Percentiles rank a stretch among this genome's conserved stretches.
Conservation (phyloP, 2,329 filamentous ascomycete genomes). For the Periconia sp. region DNA sequence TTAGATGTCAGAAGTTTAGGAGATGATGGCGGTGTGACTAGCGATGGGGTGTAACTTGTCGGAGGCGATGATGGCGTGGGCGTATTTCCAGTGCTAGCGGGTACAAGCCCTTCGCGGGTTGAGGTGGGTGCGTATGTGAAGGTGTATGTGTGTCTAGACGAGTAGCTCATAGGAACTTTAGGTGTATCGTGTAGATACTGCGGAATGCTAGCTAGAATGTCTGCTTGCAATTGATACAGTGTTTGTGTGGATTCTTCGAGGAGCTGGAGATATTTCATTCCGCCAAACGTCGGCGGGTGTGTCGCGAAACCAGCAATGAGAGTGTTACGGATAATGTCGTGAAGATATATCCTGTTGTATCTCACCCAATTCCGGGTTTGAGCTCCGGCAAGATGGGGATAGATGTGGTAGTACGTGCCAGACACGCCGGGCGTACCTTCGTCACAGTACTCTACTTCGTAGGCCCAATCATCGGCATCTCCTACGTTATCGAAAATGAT, state of each 20-base stretch:
- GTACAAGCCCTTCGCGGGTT: neutral
- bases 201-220: constrained; percentile 42
- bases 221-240: constrained; percentile 34
- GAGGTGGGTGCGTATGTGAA: neutral
- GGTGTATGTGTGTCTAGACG: neutral
- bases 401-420: constrained; percentile 39
- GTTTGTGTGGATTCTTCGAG: constrained; percentile 28
- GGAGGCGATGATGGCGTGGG: constrained; percentile 1
- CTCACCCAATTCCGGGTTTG: constrained; percentile 44
- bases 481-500: constrained; percentile 25
- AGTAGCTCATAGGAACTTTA: constrained; percentile 12
- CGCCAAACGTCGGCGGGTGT: constrained; percentile 32
- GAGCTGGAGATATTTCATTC: constrained; percentile 21
- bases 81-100: neutral
- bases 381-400: constrained; percentile 29
- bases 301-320: constrained; percentile 32
- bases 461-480: constrained; percentile 30
- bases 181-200: constrained; percentile 43
- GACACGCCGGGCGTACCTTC: constrained; percentile 24
- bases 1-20: constrained; percentile 28
- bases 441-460: constrained; percentile 23
- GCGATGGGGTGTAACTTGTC: neutral
- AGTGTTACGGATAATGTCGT: constrained; percentile 43
- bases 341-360: constrained; percentile 40
- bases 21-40: constrained; percentile 1